phyloP scores from a whole-genome alignment of 768 basidiomycete species.

The Clitopilus passeckerianus region DNA sequence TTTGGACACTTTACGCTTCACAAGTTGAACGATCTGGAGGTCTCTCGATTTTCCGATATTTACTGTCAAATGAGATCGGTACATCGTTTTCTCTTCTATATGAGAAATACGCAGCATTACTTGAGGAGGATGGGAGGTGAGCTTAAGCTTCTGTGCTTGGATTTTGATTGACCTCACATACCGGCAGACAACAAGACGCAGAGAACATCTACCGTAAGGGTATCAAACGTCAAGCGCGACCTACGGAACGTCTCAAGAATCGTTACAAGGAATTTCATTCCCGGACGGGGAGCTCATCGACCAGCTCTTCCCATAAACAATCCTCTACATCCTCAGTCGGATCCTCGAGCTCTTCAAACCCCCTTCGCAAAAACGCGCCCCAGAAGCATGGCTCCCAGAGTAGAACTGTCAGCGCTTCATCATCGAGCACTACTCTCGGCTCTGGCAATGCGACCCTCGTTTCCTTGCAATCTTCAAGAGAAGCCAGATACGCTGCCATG shows the following conservation, averaged over 20 bases:
- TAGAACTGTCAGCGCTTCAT: constrained; percentile 22
- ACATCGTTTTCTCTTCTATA: constrained; percentile 76
- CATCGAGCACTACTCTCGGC: constrained; percentile 25
- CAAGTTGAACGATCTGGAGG: constrained; percentile 68
- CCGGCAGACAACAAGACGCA: constrained; percentile 64
- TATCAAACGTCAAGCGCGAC: constrained; percentile 75
- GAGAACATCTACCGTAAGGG: constrained; percentile 79
- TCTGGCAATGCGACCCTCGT: constrained; percentile 15
- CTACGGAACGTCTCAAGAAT: constrained; percentile 78
- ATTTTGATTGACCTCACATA: neutral
- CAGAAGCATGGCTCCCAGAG: constrained; percentile 20
- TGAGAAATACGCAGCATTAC: constrained; percentile 81
- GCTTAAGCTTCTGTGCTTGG: constrained; percentile 18
- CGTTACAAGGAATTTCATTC: constrained; percentile 76
- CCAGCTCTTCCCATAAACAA: constrained; percentile 14
- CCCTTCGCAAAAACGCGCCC: constrained; percentile 18
- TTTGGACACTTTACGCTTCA: constrained; percentile 87
- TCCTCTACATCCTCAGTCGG: constrained; percentile 11
- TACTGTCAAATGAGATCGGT: constrained; percentile 72
- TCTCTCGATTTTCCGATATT: constrained; percentile 67
- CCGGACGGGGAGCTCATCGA: constrained; percentile 39
- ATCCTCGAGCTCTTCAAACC: constrained; percentile 8
- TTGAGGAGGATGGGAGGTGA: constrained; percentile 78
- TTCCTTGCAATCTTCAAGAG: constrained; percentile 32
- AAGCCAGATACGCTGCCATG: constrained; percentile 67